Conservation (phyloP, 2,329 filamentous ascomycete genomes). For the Hortaea sp. region DNA sequence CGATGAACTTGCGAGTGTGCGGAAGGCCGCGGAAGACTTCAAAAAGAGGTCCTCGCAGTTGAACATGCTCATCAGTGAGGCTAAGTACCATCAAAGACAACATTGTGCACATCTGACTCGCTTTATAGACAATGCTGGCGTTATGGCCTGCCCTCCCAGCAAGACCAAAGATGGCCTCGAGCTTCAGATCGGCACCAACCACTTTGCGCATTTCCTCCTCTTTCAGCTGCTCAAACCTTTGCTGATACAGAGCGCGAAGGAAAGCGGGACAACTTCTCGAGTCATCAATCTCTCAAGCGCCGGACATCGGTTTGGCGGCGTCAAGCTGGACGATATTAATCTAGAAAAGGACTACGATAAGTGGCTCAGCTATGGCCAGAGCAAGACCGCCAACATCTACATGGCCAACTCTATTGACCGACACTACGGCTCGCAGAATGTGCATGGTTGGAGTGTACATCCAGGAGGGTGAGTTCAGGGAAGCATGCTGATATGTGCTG, state of each 20-base stretch:
- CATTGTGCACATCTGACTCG: slow-evolving; percentile 12
- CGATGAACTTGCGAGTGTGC: slow-evolving; percentile 15
- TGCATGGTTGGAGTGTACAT: slow-evolving; percentile 38
- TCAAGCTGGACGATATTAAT: slow-evolving; percentile 26
- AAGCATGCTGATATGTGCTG: too few relatives aligned
- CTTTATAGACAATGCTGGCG: slow-evolving; percentile 17
- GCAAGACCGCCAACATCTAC: slow-evolving; percentile 44
- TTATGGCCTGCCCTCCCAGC: slow-evolving; percentile 32
- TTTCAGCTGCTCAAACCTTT: slow-evolving; percentile 39
- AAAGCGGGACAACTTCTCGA: slow-evolving; percentile 3
- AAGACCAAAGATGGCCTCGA: slow-evolving; percentile 40
- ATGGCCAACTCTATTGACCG: slow-evolving; percentile 44
- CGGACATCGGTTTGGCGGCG: slow-evolving; percentile 28
- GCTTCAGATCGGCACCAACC: slow-evolving; percentile 42
- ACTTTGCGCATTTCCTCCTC: slow-evolving; percentile 46
- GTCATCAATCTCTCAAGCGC: slow-evolving; percentile 37
- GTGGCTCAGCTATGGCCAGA: slow-evolving; percentile 35
- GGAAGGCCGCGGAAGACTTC: slow-evolving; percentile 17
- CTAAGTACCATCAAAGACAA: background rate
- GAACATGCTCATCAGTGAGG: slow-evolving; percentile 9
- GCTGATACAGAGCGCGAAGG: slow-evolving; percentile 28
- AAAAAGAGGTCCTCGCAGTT: slow-evolving; percentile 4
- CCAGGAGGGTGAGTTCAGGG: slow-evolving; percentile 27
- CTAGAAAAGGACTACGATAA: slow-evolving; percentile 14
- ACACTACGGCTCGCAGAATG: slow-evolving; percentile 33